These are phyloP conservation scores for Phytophthora sp. DNA, from an alignment of 352 stramenopile species.

Conservation along the genomic window DNA sequence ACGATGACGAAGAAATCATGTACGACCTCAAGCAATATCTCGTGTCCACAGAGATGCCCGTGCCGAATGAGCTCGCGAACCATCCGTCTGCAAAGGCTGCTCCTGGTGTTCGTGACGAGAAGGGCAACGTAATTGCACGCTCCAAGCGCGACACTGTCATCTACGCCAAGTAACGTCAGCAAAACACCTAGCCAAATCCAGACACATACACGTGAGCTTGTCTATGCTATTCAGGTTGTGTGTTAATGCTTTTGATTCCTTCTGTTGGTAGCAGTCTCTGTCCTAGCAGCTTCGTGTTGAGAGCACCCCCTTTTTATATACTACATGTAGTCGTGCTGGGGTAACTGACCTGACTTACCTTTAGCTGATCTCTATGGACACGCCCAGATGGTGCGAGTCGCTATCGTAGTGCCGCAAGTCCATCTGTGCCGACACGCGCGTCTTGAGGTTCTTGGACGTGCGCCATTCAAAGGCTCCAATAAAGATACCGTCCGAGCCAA, in stretches of 20 bases:
- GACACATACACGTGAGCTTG: not conserved
- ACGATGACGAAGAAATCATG: constrained; percentile 97
- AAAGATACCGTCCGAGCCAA: constrained; percentile 78
- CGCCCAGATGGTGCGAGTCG: constrained; percentile 81
- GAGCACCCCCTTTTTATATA: constrained; percentile 39
- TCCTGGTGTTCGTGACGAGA: constrained; percentile 78
- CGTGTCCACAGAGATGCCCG: constrained; percentile 92
- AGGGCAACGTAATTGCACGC: constrained; percentile 87
- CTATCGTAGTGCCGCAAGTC: constrained; percentile 86
- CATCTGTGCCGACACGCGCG: constrained; percentile 77
- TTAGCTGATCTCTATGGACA: constrained; percentile 86
- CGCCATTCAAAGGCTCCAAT: constrained; percentile 82
- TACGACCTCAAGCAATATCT: constrained; percentile 97
- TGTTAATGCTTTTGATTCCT: constrained; percentile 11
- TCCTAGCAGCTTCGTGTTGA: constrained; percentile 18
- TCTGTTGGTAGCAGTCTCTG: constrained; percentile 13
- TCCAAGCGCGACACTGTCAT: constrained; percentile 90
- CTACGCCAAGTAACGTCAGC: constrained; percentile 71
- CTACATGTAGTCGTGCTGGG: constrained; percentile 13
- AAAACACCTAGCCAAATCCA: no score
- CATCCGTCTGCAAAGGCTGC: constrained; percentile 94
- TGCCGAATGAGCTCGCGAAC: constrained; percentile 93
- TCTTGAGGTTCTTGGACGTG: constrained; percentile 77
- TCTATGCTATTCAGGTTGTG: constrained; percentile 9
- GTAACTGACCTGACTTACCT: constrained; percentile 3